phyloP scores from a whole-genome alignment of 257 asterid genomes.

The Solanum tarijense region DNA sequence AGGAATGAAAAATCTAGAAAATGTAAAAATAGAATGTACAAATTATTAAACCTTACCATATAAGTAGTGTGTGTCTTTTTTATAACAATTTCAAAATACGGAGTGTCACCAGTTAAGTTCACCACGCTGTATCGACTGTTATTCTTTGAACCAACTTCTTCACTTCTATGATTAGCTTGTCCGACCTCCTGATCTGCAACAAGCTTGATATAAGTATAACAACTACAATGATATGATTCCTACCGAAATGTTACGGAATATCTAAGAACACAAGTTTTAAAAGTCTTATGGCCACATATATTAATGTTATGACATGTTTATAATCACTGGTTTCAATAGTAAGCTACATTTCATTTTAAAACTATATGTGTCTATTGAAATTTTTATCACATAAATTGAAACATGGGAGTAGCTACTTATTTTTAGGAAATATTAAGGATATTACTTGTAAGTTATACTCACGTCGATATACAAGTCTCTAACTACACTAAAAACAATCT shows the following conservation, averaged over 20 bases:
- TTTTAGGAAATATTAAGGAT: not conserved
- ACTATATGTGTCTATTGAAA: not conserved
- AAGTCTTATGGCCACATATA: no score
- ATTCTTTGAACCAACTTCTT: not conserved
- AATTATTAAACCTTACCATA: not conserved
- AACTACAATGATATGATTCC: not conserved
- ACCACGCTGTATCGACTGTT: not conserved
- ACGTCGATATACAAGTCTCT: not conserved
- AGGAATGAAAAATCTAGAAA: not conserved
- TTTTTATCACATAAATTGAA: no score
- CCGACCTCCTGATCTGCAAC: not conserved
- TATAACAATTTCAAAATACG: not conserved
- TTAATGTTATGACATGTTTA: not conserved
- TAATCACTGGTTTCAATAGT: not conserved
- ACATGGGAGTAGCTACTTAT: not conserved
- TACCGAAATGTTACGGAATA: not conserved
- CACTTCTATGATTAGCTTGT: not conserved
- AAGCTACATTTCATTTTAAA: not conserved
- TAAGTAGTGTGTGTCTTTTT: not conserved
- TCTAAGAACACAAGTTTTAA: not conserved
- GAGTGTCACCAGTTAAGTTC: not conserved
- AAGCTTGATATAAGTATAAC: not conserved
- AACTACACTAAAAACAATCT: not conserved
- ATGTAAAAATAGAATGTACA: not conserved
- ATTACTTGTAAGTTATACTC: not conserved